These are phyloP conservation scores for Alloascoidea africana DNA, from an alignment of 805 yeast species.

Conservation along the genomic window DNA sequence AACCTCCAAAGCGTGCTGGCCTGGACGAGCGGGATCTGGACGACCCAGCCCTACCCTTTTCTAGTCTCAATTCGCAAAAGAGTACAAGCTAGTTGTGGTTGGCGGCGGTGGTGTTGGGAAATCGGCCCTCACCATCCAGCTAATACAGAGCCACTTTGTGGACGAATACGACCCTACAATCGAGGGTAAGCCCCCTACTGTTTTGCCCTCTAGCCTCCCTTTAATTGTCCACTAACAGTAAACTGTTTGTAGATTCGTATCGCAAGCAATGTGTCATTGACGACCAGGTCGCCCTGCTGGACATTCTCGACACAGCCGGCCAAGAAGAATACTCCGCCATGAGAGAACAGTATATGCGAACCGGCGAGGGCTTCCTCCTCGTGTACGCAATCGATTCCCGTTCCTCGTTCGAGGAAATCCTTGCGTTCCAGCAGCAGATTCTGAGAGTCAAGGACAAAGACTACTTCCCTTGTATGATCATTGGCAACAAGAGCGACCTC, in stretches of 20 bases:
- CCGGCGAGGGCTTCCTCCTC: slow-evolving; percentile 86
- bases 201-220: neutral
- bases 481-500: slow-evolving; percentile 67
- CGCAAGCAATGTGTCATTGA: slow-evolving; percentile 81
- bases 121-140: slow-evolving; percentile 87
- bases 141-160: slow-evolving; percentile 88
- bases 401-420: slow-evolving; percentile 73
- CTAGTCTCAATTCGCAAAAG: slow-evolving; percentile 28
- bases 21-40: neutral
- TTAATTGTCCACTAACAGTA: slow-evolving; percentile 4
- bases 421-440: slow-evolving; percentile 65
- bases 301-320: slow-evolving; percentile 95
- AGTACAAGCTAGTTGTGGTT: slow-evolving; percentile 87
- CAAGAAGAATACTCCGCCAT: slow-evolving; percentile 92
- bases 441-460: slow-evolving; percentile 64
- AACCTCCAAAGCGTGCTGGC: neutral
- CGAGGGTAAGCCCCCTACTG: slow-evolving; percentile 56
- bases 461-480: slow-evolving; percentile 64
- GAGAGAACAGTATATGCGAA: slow-evolving; percentile 90
- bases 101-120: slow-evolving; percentile 99
- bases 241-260: slow-evolving; percentile 20
- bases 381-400: slow-evolving; percentile 79
- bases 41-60: slow-evolving; percentile 1
- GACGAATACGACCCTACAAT: slow-evolving; percentile 98
- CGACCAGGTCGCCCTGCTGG: slow-evolving; percentile 60